Evolutionary conservation across 2,329 filamentous ascomycete species (phyloP), one percentile per base, ranked within the genome.

Genomic region (Colletotrichum navitas): DNA sequence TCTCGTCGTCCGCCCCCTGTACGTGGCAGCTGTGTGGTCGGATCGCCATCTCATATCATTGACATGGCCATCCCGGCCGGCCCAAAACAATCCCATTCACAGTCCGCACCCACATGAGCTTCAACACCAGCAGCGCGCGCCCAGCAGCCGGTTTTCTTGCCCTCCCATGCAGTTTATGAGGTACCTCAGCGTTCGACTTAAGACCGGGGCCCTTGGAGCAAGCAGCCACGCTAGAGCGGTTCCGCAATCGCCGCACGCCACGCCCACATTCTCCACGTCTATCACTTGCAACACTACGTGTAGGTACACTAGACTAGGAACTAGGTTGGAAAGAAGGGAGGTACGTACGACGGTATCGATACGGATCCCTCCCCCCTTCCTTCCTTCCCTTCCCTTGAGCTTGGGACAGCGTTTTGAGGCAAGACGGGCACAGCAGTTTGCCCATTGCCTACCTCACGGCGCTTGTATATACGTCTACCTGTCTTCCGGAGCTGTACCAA

Each of bases 1-100:
- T 47, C 32, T 18, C 26, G 18, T 52, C 41, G 34, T 34, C 34
- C 21, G 59, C 61, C 66, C 66, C 66, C 61, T 71, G 62, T 55
- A 59, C 29, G 49, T 39, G 58, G 24, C 29, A 70, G 55, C 52
- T 61, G 65, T 52, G 67, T 55, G 70, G 61, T 61, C 49, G 61
- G 49, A 66, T 71, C 51, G 49, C 55, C 70, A 65, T 68, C 54
- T 60, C 61, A 52, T 66, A 56, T n/a, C n/a, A n/a, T 16, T 36
- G 29, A 36, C 54, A 52, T 60, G 36, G 52, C 52, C 60, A 70
- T 72, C 66, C 55, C 55, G 70, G 66, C 61, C 39, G 66, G 63
- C 56, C 56, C 63, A 58, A 71, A 72, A 70, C 61, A 65, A 71
- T 70, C 49, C 67, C 55, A 66, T 66, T 71, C 62, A 58, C 60